phyloP scores from a whole-genome alignment of 2,329 filamentous ascomycete species.

The Aureobasidium pullulans region DNA sequence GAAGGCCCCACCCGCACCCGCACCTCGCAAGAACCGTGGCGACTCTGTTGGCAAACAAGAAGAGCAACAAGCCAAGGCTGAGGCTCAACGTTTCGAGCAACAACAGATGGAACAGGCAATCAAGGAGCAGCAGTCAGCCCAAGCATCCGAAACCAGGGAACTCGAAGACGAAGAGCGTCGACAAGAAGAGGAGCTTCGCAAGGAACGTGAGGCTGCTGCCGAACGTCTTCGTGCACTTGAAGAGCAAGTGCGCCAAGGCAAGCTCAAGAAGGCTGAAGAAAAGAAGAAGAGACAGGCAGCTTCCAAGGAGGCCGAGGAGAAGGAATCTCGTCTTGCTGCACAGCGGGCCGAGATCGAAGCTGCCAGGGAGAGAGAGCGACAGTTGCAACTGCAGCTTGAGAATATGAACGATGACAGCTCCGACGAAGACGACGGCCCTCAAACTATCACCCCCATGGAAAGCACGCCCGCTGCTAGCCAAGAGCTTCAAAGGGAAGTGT shows the following conservation, averaged over 20 bases:
- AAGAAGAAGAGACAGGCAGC: constrained; percentile 88
- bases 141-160: constrained; percentile 63
- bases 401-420: constrained; percentile 67
- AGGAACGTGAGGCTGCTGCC: constrained; percentile 72
- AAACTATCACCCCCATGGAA: constrained; percentile 58
- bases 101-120: constrained; percentile 47
- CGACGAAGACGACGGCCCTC: constrained; percentile 73
- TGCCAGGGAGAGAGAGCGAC: constrained; percentile 79
- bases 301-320: constrained; percentile 76
- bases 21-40: constrained; percentile 56
- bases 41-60: constrained; percentile 49
- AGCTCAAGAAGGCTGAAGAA: constrained; percentile 93
- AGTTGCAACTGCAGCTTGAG: constrained; percentile 83
- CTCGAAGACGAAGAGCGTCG: constrained; percentile 70
- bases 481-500: constrained; percentile 39
- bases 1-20: constrained; percentile 59
- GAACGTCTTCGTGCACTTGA: constrained; percentile 82
- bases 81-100: constrained; percentile 54
- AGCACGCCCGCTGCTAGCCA: constrained; percentile 53
- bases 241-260: constrained; percentile 87
- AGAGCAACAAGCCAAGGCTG: constrained; percentile 45
- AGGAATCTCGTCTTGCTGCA: constrained; percentile 74
- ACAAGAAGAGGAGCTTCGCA: constrained; percentile 73
- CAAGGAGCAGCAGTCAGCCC: constrained; percentile 65
- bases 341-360: constrained; percentile 89